Conservation (phyloP, 2,329 filamentous ascomycete genomes). For the Cladophialophora immunda region DNA sequence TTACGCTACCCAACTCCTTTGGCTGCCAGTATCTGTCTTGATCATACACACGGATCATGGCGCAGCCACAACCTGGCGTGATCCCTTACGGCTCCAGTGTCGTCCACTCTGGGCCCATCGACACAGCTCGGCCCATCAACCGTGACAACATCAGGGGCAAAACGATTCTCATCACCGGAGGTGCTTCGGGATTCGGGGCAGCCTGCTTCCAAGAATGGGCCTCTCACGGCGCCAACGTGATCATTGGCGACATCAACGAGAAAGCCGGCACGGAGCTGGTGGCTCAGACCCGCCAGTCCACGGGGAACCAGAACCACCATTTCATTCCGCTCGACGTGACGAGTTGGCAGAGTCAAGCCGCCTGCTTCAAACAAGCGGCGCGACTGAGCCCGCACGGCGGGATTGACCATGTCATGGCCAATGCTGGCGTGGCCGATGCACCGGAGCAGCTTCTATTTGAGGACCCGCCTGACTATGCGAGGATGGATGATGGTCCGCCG, state of each 20-base stretch:
- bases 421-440: conserved; percentile 67
- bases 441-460: conserved; percentile 54
- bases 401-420: conserved; percentile 72
- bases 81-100: conserved; percentile 23
- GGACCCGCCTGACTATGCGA: conserved; percentile 46
- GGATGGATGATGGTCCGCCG: conserved; percentile 51
- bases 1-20: not conserved
- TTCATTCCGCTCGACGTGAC: conserved; percentile 66
- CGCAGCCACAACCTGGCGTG: conserved; percentile 3
- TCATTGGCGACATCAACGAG: conserved; percentile 70
- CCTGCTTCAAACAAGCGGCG: conserved; percentile 68
- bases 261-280: conserved; percentile 63
- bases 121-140: conserved; percentile 29
- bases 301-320: conserved; percentile 67
- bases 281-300: conserved; percentile 64
- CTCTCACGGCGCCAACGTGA: conserved; percentile 64
- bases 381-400: conserved; percentile 62
- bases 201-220: conserved; percentile 65
- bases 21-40: not conserved
- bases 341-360: conserved; percentile 69
- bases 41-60: not conserved
- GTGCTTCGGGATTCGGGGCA: conserved; percentile 68
- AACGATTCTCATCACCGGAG: conserved; percentile 71
- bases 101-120: conserved; percentile 30
- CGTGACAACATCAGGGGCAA: conserved; percentile 49